Conservation (phyloP, 495 filamentous ascomycete species). For the Beverwykella pulmonaria region DNA sequence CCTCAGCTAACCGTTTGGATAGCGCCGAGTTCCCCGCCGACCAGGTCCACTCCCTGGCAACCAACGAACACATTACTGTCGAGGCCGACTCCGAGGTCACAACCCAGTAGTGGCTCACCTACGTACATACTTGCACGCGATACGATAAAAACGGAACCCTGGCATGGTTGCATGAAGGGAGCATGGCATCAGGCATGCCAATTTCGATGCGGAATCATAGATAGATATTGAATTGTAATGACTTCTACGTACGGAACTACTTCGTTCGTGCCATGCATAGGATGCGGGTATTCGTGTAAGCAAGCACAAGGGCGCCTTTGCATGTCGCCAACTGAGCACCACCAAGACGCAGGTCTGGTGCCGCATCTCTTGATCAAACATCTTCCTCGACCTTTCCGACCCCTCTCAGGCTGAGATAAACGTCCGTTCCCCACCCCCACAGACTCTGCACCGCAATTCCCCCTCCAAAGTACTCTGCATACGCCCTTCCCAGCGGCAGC, state of each 20-base stretch:
- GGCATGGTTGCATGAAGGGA: conserved; percentile 1
- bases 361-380: neutral
- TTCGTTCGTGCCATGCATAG: too few species aligned
- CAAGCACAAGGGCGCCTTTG: too few species aligned
- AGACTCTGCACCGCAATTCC: conserved; percentile 93
- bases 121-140: neutral
- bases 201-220: neutral
- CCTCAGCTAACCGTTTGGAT: too few species aligned
- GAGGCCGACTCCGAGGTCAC: conserved; percentile 72
- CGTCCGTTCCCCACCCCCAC: conserved; percentile 91
- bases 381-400: conserved; percentile 58
- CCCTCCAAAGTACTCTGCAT: conserved; percentile 97
- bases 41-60: conserved; percentile 61
- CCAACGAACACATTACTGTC: conserved; percentile 71
- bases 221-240: neutral
- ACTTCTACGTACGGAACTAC: neutral
- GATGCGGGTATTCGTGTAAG: too few species aligned
- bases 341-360: too few species aligned
- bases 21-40: conserved; percentile 78
- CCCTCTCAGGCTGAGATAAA: conserved; percentile 80
- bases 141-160: neutral
- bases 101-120: conserved; percentile 61
- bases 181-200: conserved; percentile 17
- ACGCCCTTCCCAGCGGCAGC: conserved; percentile 85
- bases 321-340: too few species aligned